Evolutionary conservation across 2,329 filamentous ascomycete genomes (phyloP).

Genomic region (Aspergillus sp.): DNA sequence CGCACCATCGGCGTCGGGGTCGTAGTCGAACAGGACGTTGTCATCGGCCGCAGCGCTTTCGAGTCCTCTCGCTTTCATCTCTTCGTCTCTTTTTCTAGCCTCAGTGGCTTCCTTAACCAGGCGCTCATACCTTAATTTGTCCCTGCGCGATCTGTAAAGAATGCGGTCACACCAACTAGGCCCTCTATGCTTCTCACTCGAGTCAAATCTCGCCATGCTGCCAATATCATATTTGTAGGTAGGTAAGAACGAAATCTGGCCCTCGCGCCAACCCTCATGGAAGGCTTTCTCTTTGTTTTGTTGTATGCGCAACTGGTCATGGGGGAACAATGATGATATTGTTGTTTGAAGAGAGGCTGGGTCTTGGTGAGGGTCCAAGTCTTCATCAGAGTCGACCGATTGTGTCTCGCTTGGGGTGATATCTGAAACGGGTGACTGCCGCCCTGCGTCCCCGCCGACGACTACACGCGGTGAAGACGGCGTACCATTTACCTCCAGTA

Average conservation of each 20-base stretch:
- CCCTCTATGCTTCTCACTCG: slow-evolving; percentile 87
- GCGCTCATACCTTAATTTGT: slow-evolving; percentile 66
- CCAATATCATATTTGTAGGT: slow-evolving; percentile 98
- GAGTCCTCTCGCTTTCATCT: slow-evolving; percentile 79
- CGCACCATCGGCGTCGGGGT: slow-evolving; percentile 74
- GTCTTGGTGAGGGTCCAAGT: slow-evolving; percentile 70
- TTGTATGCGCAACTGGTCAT: slow-evolving; percentile 79
- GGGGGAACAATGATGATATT: slow-evolving; percentile 78
- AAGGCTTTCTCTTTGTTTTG: slow-evolving; percentile 78
- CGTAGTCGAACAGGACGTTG: slow-evolving; percentile 83
- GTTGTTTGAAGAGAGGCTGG: slow-evolving; percentile 87
- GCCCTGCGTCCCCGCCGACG: slow-evolving; percentile 13
- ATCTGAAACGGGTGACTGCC: neutral
- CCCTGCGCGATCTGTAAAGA: slow-evolving; percentile 73
- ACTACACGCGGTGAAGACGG: slow-evolving; percentile 16
- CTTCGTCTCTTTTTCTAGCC: slow-evolving; percentile 71
- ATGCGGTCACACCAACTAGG: slow-evolving; percentile 98
- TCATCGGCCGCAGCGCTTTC: slow-evolving; percentile 75
- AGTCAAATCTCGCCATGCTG: slow-evolving; percentile 89
- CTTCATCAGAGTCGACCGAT: slow-evolving; percentile 54
- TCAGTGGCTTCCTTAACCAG: slow-evolving; percentile 65
- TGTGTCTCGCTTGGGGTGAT: slow-evolving; percentile 5
- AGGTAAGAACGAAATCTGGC: slow-evolving; percentile 81
- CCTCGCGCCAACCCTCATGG: slow-evolving; percentile 89
- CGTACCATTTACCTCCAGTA: slow-evolving; percentile 26